Conservation (phyloP, 768 basidiomycete genomes). For the Amanita fuliginea region DNA sequence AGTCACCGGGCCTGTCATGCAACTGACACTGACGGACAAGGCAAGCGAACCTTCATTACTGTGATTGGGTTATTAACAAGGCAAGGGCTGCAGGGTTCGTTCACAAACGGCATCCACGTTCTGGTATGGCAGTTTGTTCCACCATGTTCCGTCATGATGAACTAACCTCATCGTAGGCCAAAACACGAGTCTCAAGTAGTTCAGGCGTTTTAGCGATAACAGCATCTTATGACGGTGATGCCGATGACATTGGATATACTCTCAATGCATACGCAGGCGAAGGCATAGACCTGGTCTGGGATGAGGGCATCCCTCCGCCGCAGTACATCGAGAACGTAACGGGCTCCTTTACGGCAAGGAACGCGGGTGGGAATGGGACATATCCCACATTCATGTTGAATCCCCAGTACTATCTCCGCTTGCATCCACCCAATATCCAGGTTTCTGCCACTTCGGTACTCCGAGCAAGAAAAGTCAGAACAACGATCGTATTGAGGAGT, state of each 20-base stretch:
- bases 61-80: neutral
- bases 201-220: conserved; percentile 40
- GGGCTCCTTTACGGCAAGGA: conserved; percentile 54
- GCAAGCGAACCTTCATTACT: conserved; percentile 14
- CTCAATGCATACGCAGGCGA: conserved; percentile 45
- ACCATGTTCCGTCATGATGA: neutral
- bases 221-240: conserved; percentile 60
- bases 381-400: conserved; percentile 81
- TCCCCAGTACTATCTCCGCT: conserved; percentile 71
- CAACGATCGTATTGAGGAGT: conserved; percentile 38
- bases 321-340: conserved; percentile 33
- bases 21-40: conserved; percentile 26
- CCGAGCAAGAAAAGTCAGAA: conserved; percentile 19
- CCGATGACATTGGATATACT: conserved; percentile 53
- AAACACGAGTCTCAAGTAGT: conserved; percentile 22
- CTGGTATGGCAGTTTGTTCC: conserved; percentile 22
- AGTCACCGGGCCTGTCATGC: conserved; percentile 11
- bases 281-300: conserved; percentile 31
- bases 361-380: conserved; percentile 76
- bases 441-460: neutral
- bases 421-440: conserved; percentile 27
- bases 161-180: conserved; percentile 17
- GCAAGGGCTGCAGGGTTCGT: conserved; percentile 26
- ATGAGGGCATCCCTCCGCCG: conserved; percentile 25
- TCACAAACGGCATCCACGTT: conserved; percentile 42